phyloP scores from a whole-genome alignment of 805 yeast genomes.

The Zygoascus tannicola region DNA sequence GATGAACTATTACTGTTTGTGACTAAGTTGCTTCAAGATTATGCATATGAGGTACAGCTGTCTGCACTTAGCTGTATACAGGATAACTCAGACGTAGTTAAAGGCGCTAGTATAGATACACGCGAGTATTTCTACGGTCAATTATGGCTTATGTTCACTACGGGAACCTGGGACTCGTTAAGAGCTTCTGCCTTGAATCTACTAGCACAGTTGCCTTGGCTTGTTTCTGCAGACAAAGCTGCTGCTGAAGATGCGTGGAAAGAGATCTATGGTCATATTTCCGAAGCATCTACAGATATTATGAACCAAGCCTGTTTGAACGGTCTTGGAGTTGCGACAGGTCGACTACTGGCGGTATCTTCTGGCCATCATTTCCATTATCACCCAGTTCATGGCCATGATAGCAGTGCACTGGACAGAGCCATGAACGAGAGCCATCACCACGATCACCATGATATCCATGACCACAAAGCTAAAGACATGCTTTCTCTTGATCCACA shows the following conservation, averaged over 20 bases:
- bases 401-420: not conserved
- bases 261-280: constrained; percentile 26
- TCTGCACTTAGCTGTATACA: constrained; percentile 11
- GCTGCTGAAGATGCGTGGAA: constrained; percentile 20
- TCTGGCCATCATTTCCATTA: not conserved
- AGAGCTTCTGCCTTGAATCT: constrained; percentile 20
- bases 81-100: not conserved
- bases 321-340: constrained; percentile 39
- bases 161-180: constrained; percentile 19
- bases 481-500: constrained; percentile 10
- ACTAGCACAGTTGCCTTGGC: constrained; percentile 19
- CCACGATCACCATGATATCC: not conserved
- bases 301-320: constrained; percentile 42
- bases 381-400: not conserved
- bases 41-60: constrained; percentile 19
- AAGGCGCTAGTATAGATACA: not conserved
- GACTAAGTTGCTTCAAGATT: constrained; percentile 10
- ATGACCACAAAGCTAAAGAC: not conserved
- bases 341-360: not conserved
- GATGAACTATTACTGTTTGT: not conserved
- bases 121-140: not conserved
- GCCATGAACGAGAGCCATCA: constrained; percentile 8
- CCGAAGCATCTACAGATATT: constrained; percentile 34
- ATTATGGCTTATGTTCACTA: constrained; percentile 17
- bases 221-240: constrained; percentile 6